Conservation (phyloP, 1,139 yeast genomes). For the Lodderomyces margitis region DNA sequence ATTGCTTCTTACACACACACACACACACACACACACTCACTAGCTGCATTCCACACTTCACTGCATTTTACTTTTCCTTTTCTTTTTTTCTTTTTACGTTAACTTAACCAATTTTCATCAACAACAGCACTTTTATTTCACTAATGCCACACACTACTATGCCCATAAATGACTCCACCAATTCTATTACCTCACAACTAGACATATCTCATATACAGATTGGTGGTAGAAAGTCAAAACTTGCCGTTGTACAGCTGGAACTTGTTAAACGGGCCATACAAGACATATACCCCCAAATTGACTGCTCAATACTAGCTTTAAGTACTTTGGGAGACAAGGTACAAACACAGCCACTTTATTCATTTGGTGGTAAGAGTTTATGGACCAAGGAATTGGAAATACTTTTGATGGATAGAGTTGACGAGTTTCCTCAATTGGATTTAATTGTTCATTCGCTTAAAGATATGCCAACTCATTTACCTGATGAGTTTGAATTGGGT, state of each 20-base stretch:
- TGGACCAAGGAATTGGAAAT: constrained; percentile 97
- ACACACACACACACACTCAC: no score
- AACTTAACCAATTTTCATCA: no score
- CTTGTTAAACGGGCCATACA: constrained; percentile 64
- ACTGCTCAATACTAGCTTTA: constrained; percentile 71
- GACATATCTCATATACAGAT: constrained; percentile 42
- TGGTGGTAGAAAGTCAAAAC: constrained; percentile 85
- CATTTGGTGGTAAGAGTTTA: constrained; percentile 92
- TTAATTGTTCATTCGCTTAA: constrained; percentile 90
- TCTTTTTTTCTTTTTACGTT: background rate
- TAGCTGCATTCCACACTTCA: no score
- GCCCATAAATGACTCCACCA: constrained; percentile 10
- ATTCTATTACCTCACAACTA: constrained; percentile 1
- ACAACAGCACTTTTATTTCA: background rate
- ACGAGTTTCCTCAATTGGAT: constrained; percentile 70
- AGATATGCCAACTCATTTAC: constrained; percentile 91
- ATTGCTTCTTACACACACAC: no score
- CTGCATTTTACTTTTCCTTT: no score
- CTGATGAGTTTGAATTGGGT: constrained; percentile 87
- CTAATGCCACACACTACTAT: constrained; percentile 17
- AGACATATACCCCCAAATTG: constrained; percentile 54
- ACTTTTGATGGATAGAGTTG: constrained; percentile 60
- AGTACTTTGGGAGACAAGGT: constrained; percentile 89
- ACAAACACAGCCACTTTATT: constrained; percentile 79
- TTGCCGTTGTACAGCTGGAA: constrained; percentile 86